Evolutionary conservation across 2,329 filamentous ascomycete genomes (phyloP), one percentile per base, ranked within the genome.

Genomic region (Leptographium procerum): DNA sequence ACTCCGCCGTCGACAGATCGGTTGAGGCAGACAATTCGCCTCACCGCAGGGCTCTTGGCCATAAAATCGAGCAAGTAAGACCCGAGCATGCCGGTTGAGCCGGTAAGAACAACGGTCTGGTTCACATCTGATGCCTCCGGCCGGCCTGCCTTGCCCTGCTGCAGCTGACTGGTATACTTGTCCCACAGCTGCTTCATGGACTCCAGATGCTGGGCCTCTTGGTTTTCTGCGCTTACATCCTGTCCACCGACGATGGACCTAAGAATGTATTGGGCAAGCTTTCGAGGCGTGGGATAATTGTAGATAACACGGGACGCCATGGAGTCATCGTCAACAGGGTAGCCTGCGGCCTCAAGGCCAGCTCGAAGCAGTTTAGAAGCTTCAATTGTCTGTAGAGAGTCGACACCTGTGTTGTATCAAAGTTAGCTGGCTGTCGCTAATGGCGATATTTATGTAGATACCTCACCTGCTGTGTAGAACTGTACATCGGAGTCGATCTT

Each of bases 71-170:
- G 68, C 51, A 80, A 66, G 63, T 79, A 78, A 3, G 70, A 74
- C 0, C 78, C 78, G 22, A 81, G 62, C 11, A 73, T 74, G 11
- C 77, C 77, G 0, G 78, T 80, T 6, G 73, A 75, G 14, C 76
- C 78, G 0, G 76, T 80, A 26, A 81, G 65, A 3, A 76, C 52
- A 4, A 79, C 70, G 2, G 68, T 73, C 57, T 78, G 70, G 43
- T 69, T 68, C n/a, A 3, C 22, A 13, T 34, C 9, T 1, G 60
- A 57, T 1, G 72, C 67, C 2, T 67, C 57, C 3, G 68, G 66
- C 51, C 70, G 70, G 52, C 64, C 59, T 45, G 53, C 43, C 13
- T 47, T 59, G 3, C 63, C 63, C 13, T 58, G 54, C 3, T 65
- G 68, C 33, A 73, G 63, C 54, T 70, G 59, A 6, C 57, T 50